Evolutionary conservation across 1,139 yeast species (phyloP).

Genomic region (Pichiaceae sp.): DNA sequence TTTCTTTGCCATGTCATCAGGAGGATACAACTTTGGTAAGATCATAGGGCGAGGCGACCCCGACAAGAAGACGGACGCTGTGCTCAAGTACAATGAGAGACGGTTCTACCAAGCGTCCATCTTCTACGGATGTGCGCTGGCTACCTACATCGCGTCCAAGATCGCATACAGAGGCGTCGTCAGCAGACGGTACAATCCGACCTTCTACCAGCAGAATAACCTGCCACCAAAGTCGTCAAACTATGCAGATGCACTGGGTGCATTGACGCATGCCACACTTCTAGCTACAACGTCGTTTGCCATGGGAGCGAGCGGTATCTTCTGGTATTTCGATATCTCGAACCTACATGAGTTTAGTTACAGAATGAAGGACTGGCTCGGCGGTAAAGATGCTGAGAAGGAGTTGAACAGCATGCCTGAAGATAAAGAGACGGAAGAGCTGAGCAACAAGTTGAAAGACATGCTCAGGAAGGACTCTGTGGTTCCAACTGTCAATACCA

Average conservation of each 20-base stretch:
- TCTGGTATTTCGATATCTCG: conserved; percentile 74
- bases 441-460: conserved; percentile 29
- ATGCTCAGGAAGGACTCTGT: conserved; percentile 9
- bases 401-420: conserved; percentile 41
- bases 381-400: conserved; percentile 59
- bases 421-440: conserved; percentile 56
- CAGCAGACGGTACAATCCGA: conserved; percentile 67
- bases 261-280: conserved; percentile 74
- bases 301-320: conserved; percentile 65
- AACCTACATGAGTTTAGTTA: conserved; percentile 62
- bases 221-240: conserved; percentile 76
- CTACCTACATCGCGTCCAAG: conserved; percentile 65
- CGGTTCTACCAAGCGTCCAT: conserved; percentile 65
- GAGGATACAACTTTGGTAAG: conserved; percentile 19
- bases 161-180: conserved; percentile 69
- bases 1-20: too few species aligned
- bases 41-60: conserved; percentile 20
- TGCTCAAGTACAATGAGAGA: conserved; percentile 34
- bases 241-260: conserved; percentile 79
- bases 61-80: conserved; percentile 20
- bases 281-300: conserved; percentile 67
- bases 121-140: conserved; percentile 65
- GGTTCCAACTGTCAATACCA: background rate
- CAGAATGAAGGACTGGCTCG: conserved; percentile 57
- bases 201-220: conserved; percentile 77